A percentile compares a stretch with the other conserved stretches of the same genome.
Evolutionary conservation across 345 rosid genomes (phyloP).

Genomic region (Murraya koenigii): DNA sequence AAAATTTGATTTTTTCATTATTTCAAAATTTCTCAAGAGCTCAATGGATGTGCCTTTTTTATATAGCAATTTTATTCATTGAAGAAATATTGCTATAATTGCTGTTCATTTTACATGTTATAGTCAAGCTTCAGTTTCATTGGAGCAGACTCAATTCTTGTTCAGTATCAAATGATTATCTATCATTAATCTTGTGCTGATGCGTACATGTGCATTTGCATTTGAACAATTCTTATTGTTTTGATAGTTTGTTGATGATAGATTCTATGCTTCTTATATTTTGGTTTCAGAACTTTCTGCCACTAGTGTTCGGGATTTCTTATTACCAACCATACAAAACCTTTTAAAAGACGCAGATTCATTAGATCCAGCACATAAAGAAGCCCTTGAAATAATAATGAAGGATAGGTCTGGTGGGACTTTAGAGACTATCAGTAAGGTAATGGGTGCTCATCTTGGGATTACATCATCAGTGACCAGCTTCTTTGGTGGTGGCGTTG

Average conservation of each 20-base stretch:
- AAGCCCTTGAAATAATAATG: slow-evolving; percentile 87
- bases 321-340: slow-evolving; percentile 79
- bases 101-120: neutral
- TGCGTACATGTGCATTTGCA: neutral
- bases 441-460: slow-evolving; percentile 95
- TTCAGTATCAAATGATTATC: neutral
- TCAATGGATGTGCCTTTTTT: neutral
- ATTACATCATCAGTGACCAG: slow-evolving; percentile 83
- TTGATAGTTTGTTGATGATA: slow-evolving; percentile 7
- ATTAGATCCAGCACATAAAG: slow-evolving; percentile 94
- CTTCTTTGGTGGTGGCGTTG: slow-evolving; percentile 79
- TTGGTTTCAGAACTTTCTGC: slow-evolving; percentile 64
- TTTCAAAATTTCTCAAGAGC: neutral
- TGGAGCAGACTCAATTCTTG: neutral
- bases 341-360: slow-evolving; percentile 78
- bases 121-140: neutral
- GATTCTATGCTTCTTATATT: neutral
- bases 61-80: neutral
- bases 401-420: slow-evolving; percentile 92
- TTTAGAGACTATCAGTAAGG: slow-evolving; percentile 77
- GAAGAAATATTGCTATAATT: neutral
- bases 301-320: slow-evolving; percentile 67
- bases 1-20: neutral
- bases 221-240: neutral
- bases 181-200: too few relatives aligned